These are phyloP conservation scores for Pyrenula aspistea DNA, from an alignment of 495 filamentous ascomycete species.

Conservation along the genomic window DNA sequence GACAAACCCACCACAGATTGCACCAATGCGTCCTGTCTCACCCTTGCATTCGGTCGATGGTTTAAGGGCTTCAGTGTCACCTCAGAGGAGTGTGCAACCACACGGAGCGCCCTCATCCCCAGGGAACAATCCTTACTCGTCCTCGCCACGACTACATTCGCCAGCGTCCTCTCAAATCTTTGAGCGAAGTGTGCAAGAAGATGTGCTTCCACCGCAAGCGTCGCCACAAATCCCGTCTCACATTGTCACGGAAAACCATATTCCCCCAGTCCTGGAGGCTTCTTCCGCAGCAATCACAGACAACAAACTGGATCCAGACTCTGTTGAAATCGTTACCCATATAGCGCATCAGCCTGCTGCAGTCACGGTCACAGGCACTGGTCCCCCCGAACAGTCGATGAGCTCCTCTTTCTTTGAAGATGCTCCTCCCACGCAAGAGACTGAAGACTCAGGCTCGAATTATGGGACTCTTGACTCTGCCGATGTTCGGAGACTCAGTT, in stretches of 20 bases:
- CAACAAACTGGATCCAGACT: slow-evolving; percentile 58
- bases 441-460: slow-evolving; percentile 47
- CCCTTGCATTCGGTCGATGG: slow-evolving; percentile 6
- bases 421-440: slow-evolving; percentile 36
- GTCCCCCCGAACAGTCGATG: slow-evolving; percentile 18
- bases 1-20: slow-evolving; percentile 11
- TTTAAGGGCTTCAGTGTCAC: slow-evolving; percentile 1
- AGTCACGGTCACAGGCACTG: slow-evolving; percentile 41
- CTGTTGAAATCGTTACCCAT: slow-evolving; percentile 82
- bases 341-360: slow-evolving; percentile 67
- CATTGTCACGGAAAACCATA: slow-evolving; percentile 84
- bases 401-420: slow-evolving; percentile 44
- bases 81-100: slow-evolving; percentile 18
- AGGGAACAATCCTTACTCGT: slow-evolving; percentile 35
- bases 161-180: slow-evolving; percentile 78
- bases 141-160: slow-evolving; percentile 49
- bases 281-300: slow-evolving; percentile 83
- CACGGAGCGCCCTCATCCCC: slow-evolving; percentile 31
- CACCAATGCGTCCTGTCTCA: slow-evolving; percentile 11
- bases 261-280: slow-evolving; percentile 81
- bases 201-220: slow-evolving; percentile 44
- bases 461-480: slow-evolving; percentile 61
- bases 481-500: slow-evolving; percentile 73
- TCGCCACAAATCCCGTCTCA: slow-evolving; percentile 74
- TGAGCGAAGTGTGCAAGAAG: slow-evolving; percentile 85